phyloP scores from a whole-genome alignment of 2,329 filamentous ascomycete species.

The Penicillium paneum region DNA sequence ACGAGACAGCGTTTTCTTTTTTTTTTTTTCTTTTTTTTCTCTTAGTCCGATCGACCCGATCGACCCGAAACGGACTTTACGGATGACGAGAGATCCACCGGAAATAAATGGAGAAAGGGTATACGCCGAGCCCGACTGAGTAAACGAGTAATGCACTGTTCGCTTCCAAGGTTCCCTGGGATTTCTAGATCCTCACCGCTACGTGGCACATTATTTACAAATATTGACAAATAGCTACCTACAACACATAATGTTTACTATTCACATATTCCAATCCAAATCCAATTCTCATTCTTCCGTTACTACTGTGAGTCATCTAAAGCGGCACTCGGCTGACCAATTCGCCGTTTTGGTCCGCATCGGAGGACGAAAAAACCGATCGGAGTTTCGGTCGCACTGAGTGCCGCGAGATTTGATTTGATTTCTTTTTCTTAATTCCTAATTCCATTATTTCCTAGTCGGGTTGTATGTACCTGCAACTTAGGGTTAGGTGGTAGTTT shows the following conservation, averaged over 20 bases:
- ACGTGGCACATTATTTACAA: too few relatives aligned
- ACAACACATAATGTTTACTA: too few relatives aligned
- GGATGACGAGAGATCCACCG: constrained; percentile 5
- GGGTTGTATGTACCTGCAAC: not conserved
- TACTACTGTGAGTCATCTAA: not conserved
- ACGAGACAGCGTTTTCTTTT: not conserved
- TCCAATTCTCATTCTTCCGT: not conserved
- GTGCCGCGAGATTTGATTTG: not conserved
- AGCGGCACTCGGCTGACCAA: constrained; percentile 7
- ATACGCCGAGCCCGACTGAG: not conserved
- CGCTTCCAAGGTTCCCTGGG: not conserved
- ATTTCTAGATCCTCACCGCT: constrained; percentile 3
- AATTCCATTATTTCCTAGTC: not conserved
- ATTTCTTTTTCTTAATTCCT: not conserved
- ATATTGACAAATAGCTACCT: too few relatives aligned
- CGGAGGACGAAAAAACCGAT: not conserved
- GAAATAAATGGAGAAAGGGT: constrained; percentile 5
- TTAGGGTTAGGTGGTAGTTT: too few relatives aligned
- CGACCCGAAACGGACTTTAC: constrained; percentile 5
- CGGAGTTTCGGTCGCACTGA: constrained; percentile 1
- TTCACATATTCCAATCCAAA: not conserved
- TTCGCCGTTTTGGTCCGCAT: constrained; percentile 4
- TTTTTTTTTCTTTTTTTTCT: not conserved
- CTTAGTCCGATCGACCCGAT: constrained; percentile 5
- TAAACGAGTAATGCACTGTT: constrained; percentile 1